A percentile compares a stretch with the other conserved stretches of the same genome.
Conservation (phyloP, 352 stramenopile species). For the Pilasporangium apinafurcum region DNA sequence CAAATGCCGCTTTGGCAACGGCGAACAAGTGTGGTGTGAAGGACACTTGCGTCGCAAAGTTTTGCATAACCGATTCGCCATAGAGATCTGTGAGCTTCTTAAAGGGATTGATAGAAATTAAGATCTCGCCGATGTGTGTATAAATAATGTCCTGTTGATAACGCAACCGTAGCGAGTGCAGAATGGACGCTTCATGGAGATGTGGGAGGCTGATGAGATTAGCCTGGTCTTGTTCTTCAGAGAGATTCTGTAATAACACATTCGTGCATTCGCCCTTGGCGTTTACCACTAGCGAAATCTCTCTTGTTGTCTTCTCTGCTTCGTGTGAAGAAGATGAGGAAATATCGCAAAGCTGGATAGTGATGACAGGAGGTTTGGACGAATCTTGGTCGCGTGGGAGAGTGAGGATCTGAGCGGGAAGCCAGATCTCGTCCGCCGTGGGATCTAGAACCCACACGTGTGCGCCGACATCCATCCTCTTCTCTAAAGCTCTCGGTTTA, state of each 20-base stretch:
- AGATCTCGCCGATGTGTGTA: slow-evolving; percentile 81
- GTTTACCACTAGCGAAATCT: slow-evolving; percentile 31
- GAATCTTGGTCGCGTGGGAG: background rate
- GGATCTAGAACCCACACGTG: slow-evolving; percentile 67
- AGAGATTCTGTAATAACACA: slow-evolving; percentile 64
- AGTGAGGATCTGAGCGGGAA: slow-evolving; percentile 33
- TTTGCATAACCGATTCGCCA: slow-evolving; percentile 32
- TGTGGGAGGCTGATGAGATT: slow-evolving; percentile 80
- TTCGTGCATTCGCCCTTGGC: slow-evolving; percentile 49
- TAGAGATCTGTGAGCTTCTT: slow-evolving; percentile 70
- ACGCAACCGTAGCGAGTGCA: slow-evolving; percentile 67
- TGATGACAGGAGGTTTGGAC: background rate
- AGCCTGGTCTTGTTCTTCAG: slow-evolving; percentile 53
- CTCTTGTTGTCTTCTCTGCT: background rate
- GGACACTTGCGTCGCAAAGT: slow-evolving; percentile 17
- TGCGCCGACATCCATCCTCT: slow-evolving; percentile 61
- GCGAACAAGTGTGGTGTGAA: slow-evolving; percentile 65
- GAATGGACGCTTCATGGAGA: slow-evolving; percentile 80
- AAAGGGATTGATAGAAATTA: slow-evolving; percentile 86
- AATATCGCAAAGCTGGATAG: background rate
- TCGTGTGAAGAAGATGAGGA: slow-evolving; percentile 1
- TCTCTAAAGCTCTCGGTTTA: too few species aligned
- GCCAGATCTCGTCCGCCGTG: slow-evolving; percentile 48
- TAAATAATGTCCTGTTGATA: slow-evolving; percentile 84
- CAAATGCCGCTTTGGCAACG: slow-evolving; percentile 65